These are phyloP conservation scores for Morella rubra DNA, from an alignment of 306 rosid genomes.

Conservation along the genomic window DNA sequence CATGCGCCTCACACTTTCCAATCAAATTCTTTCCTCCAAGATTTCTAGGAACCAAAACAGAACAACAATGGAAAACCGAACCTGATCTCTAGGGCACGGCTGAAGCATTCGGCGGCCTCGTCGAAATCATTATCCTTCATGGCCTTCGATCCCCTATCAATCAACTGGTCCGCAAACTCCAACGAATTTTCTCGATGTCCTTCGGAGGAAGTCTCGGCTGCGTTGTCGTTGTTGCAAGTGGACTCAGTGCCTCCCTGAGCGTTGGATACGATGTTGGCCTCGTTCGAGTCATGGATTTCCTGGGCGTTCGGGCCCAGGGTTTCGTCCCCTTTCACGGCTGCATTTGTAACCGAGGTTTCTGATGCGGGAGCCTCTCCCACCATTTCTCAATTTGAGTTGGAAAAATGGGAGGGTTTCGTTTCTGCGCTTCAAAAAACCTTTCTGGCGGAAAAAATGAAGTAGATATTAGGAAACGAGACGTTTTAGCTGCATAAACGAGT, in stretches of 20 bases:
- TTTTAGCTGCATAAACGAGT: no score
- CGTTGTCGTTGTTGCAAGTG: constrained; percentile 36
- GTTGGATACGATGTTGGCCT: constrained; percentile 40
- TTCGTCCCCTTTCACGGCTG: constrained; percentile 21
- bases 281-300: constrained; percentile 42
- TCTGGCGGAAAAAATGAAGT: constrained; percentile 44
- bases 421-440: constrained; percentile 28
- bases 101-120: constrained; percentile 82
- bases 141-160: constrained; percentile 68
- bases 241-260: constrained; percentile 43
- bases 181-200: constrained; percentile 48
- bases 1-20: neutral
- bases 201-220: constrained; percentile 39
- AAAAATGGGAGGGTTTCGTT: constrained; percentile 29
- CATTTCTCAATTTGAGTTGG: constrained; percentile 35
- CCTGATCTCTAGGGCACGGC: constrained; percentile 97
- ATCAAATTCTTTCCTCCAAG: no score
- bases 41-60: no score
- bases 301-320: constrained; percentile 33
- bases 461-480: neutral
- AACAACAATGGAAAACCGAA: constrained; percentile 27
- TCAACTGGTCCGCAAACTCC: constrained; percentile 58
- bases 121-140: constrained; percentile 60
- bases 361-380: constrained; percentile 61
- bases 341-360: constrained; percentile 41